A percentile compares a stretch with the other conserved stretches of the same genome.
These are phyloP conservation scores for Fusarium mexicanum DNA, from an alignment of 2,329 filamentous ascomycete species.

Conservation along the genomic window DNA sequence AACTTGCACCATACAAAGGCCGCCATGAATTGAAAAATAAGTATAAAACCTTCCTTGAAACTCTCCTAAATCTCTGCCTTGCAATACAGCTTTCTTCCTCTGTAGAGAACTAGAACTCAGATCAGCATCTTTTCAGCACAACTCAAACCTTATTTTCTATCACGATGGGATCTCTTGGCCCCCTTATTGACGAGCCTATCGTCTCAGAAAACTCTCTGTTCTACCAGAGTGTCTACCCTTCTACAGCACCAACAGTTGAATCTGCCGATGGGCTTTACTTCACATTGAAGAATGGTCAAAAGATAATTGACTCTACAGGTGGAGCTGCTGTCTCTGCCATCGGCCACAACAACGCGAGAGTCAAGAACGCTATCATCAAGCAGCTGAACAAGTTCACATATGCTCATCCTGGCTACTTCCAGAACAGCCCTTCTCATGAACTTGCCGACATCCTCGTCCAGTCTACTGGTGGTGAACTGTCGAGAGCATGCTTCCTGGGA, in stretches of 20 bases:
- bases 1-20: background rate
- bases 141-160: background rate
- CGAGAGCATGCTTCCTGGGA: background rate
- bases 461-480: background rate
- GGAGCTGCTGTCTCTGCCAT: background rate
- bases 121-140: background rate
- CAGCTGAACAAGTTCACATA: background rate
- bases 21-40: background rate
- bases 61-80: fast-evolving
- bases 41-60: background rate
- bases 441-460: background rate
- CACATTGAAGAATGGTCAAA: background rate
- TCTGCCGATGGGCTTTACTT: background rate
- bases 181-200: background rate
- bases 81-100: background rate
- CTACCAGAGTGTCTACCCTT: background rate
- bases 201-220: background rate
- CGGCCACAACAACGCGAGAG: background rate
- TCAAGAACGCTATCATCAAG: background rate
- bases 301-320: background rate
- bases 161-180: background rate
- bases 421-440: background rate
- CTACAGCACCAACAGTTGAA: background rate
- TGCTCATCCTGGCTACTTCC: background rate
- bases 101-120: background rate